These are phyloP conservation scores for Stachybotrys chlorohalonatus DNA, from an alignment of 2,329 filamentous ascomycete species.

Conservation along the genomic window DNA sequence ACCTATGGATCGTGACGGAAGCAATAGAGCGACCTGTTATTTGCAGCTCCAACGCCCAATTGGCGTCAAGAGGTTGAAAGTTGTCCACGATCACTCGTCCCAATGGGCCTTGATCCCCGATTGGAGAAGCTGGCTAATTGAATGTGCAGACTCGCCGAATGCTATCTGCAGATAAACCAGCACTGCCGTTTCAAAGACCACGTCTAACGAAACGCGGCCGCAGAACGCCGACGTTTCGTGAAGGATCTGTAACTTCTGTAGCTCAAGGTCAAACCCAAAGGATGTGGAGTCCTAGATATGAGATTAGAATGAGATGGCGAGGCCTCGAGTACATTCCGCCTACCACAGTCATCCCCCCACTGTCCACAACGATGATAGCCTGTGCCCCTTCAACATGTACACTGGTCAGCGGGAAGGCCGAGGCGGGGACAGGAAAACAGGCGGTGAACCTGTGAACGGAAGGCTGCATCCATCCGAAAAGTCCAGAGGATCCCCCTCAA, in stretches of 20 bases:
- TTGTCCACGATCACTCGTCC: not conserved
- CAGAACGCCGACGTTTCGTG: not conserved
- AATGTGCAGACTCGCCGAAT: not conserved
- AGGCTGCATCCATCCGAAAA: not conserved
- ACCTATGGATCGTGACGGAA: not conserved
- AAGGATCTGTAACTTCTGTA: not conserved
- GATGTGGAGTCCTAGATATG: not conserved
- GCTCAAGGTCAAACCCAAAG: not conserved
- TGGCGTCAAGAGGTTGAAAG: not conserved
- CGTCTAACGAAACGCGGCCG: not conserved
- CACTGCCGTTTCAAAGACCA: not conserved
- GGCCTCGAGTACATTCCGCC: not conserved
- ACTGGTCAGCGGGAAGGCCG: too few relatives aligned
- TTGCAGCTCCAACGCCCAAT: not conserved
- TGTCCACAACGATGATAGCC: too few relatives aligned
- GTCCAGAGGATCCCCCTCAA: not conserved
- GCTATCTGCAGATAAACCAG: not conserved
- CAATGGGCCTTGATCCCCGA: not conserved
- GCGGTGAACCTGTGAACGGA: too few relatives aligned
- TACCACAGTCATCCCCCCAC: too few relatives aligned
- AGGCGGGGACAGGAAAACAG: too few relatives aligned
- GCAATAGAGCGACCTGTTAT: not conserved
- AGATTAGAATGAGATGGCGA: not conserved
- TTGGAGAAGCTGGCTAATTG: not conserved
- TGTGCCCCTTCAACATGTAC: too few relatives aligned